Evolutionary conservation across 1,139 yeast species (phyloP).

Genomic region (Yamadazyma epiphylla): DNA sequence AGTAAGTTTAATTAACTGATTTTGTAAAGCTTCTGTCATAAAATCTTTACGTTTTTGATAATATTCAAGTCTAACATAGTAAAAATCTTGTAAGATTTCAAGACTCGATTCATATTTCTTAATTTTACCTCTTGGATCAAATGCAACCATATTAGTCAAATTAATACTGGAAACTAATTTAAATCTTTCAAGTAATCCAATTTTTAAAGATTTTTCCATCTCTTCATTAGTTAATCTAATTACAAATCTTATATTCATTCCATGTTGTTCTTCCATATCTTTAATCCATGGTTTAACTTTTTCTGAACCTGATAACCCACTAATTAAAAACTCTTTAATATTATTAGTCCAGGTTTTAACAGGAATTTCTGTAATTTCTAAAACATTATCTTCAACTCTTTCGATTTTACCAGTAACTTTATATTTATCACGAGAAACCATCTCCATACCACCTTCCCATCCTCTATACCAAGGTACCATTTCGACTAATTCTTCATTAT

Average conservation of each 20-base stretch:
- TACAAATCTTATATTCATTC: constrained; percentile 72
- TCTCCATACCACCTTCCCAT: constrained; percentile 83
- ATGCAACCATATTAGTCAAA: constrained; percentile 90
- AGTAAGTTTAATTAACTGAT: constrained; percentile 68
- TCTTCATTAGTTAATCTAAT: constrained; percentile 73
- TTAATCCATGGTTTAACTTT: constrained; percentile 81
- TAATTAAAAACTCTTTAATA: constrained; percentile 77
- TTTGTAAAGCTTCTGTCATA: constrained; percentile 64
- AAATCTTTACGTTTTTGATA: constrained; percentile 89
- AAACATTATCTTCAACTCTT: constrained; percentile 71
- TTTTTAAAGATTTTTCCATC: constrained; percentile 70
- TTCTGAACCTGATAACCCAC: constrained; percentile 68
- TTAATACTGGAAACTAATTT: constrained; percentile 67
- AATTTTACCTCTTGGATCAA: constrained; percentile 88
- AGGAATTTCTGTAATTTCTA: constrained; percentile 92
- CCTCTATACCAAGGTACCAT: constrained; percentile 96
- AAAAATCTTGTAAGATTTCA: constrained; percentile 82
- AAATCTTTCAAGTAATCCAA: constrained; percentile 82
- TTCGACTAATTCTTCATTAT: constrained; percentile 63
- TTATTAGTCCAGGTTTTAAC: constrained; percentile 89
- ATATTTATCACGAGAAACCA: constrained; percentile 61
- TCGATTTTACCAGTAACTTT: constrained; percentile 77
- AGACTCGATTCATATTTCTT: constrained; percentile 72
- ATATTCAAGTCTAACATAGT: constrained; percentile 78
- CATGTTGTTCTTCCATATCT: constrained; percentile 94